Percentiles rank a stretch among this genome's conserved stretches.
phyloP scores from a whole-genome alignment of 257 asterid species.

The Solanum megistacrolobum region DNA sequence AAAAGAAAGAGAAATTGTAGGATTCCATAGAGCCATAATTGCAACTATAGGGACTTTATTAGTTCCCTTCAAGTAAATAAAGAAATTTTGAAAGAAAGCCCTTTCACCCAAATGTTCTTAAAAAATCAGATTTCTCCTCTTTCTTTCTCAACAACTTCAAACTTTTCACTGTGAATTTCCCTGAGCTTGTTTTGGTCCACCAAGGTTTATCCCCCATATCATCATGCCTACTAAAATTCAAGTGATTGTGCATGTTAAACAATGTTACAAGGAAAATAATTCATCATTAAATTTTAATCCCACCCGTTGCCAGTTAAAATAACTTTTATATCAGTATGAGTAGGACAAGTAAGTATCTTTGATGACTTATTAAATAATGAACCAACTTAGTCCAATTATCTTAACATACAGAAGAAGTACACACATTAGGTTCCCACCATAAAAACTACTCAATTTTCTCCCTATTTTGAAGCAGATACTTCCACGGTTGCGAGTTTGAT shows the following conservation, averaged over 20 bases:
- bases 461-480: neutral
- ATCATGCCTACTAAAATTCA: neutral
- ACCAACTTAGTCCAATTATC: neutral
- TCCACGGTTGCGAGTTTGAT: neutral
- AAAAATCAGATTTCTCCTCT: neutral
- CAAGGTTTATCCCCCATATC: neutral
- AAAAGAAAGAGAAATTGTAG: neutral
- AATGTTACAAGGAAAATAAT: too few relatives aligned
- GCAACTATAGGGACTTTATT: neutral
- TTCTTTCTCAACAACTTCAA: neutral
- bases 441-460: neutral
- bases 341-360: neutral
- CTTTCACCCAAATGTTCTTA: neutral
- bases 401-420: neutral
- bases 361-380: neutral
- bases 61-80: neutral
- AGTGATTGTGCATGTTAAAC: neutral
- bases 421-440: neutral
- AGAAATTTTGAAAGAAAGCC: neutral
- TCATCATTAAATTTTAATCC: neutral
- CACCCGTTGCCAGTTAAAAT: neutral
- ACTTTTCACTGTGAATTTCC: neutral
- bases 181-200: neutral
- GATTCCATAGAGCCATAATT: neutral
- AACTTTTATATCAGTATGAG: neutral